A percentile compares a stretch with the other conserved stretches of the same genome.
These are phyloP conservation scores for Paecilomyces niveus DNA, from an alignment of 2,329 filamentous ascomycete genomes.

Conservation along the genomic window DNA sequence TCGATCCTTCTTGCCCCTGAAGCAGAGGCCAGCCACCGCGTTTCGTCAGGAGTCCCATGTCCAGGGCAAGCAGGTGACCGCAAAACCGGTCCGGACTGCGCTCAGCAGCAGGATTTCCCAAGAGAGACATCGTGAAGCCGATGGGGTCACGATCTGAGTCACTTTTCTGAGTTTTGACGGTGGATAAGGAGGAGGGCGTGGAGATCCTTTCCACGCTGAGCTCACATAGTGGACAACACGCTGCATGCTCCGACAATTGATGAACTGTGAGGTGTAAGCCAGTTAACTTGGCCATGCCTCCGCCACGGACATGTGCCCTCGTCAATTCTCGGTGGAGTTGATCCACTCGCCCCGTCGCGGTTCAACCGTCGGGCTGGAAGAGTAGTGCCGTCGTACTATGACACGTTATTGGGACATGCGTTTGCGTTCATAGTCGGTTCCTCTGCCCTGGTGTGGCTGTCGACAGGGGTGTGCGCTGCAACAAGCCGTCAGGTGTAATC, in stretches of 20 bases:
- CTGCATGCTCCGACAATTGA: neutral
- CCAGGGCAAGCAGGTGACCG: neutral
- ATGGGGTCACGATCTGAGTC: neutral
- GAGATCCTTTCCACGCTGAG: neutral
- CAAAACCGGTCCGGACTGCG: neutral
- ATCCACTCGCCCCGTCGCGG: neutral
- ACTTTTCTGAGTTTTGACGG: neutral
- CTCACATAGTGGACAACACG: neutral
- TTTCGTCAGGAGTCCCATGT: neutral
- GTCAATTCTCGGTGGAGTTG: neutral
- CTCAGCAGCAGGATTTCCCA: neutral
- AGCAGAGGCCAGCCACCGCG: neutral
- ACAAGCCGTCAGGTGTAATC: neutral
- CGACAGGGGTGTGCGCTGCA: neutral
- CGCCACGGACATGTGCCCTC: neutral
- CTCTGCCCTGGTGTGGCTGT: neutral
- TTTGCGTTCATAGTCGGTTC: neutral
- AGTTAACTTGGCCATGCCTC: neutral
- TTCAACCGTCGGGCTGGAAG: neutral
- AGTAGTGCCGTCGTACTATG: neutral
- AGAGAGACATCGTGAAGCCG: neutral
- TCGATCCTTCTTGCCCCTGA: neutral
- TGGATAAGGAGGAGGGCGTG: neutral
- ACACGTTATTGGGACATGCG: neutral
- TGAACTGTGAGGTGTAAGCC: neutral